Evolutionary conservation across 2,329 filamentous ascomycete genomes (phyloP).

Genomic region (Ceratocystiopsis brevicomis): DNA sequence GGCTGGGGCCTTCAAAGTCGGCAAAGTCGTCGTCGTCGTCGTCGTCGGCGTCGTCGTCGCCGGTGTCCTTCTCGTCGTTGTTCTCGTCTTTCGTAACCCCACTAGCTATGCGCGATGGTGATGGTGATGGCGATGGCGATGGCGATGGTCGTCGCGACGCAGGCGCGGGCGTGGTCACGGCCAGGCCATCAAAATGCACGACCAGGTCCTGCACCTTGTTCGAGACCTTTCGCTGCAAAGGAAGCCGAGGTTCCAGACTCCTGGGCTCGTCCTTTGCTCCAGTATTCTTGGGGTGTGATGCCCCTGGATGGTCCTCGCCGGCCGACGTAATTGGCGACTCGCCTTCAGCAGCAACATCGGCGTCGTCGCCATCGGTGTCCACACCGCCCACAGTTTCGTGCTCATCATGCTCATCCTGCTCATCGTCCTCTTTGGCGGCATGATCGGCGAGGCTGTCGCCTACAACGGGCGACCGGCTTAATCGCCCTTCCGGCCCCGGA

Average conservation of each 20-base stretch:
- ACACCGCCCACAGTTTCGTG: too few species aligned
- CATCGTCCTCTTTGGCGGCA: background rate
- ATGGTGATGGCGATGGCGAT: background rate
- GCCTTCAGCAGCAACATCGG: constrained; percentile 13
- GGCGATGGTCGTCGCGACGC: background rate
- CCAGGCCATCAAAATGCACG: constrained; percentile 26
- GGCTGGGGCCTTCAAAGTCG: too few species aligned
- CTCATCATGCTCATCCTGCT: background rate
- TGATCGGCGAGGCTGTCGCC: background rate
- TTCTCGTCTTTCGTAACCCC: too few species aligned
- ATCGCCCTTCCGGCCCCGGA: too few species aligned
- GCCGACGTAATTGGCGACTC: constrained; percentile 27
- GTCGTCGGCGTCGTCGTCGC: too few species aligned
- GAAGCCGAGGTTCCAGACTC: constrained; percentile 5
- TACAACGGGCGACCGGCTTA: too few species aligned
- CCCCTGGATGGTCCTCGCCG: constrained; percentile 19
- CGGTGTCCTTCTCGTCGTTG: too few species aligned
- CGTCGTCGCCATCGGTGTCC: constrained; percentile 7
- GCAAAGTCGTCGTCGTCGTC: too few species aligned
- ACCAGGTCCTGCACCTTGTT: constrained; percentile 31
- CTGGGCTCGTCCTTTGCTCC: too few species aligned
- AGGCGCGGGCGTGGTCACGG: background rate
- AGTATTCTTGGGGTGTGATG: constrained; percentile 2
- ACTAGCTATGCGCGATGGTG: background rate
- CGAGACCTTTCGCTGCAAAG: constrained; percentile 16